Conservation (phyloP, 83 land plant genomes). For the Thuja plicata region DNA sequence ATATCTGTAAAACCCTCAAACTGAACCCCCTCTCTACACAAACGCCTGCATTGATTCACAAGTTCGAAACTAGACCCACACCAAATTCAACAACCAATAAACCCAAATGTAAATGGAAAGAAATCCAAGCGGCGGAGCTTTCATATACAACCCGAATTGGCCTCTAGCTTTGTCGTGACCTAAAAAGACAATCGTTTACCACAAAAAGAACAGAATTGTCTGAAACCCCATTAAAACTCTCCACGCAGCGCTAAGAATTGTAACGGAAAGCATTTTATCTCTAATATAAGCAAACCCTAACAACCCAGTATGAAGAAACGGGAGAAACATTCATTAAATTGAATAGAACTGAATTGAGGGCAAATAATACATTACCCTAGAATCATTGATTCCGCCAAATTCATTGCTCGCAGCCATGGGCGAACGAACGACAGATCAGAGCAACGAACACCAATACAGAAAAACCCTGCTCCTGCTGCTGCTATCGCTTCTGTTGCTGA, state of each 20-base stretch:
- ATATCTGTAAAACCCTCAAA: background rate
- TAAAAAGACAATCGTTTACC: background rate
- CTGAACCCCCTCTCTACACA: background rate
- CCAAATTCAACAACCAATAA: background rate
- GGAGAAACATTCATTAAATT: background rate
- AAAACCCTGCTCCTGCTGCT: background rate
- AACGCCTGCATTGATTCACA: background rate
- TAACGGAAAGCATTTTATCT: background rate
- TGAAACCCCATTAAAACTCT: background rate
- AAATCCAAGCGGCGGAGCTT: background rate
- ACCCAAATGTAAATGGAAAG: background rate
- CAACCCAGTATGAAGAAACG: background rate
- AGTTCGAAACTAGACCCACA: background rate
- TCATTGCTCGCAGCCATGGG: slow-evolving; percentile 61
- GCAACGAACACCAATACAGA: background rate
- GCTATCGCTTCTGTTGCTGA: background rate
- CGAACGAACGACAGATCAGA: background rate
- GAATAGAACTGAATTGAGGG: background rate
- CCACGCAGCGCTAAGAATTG: background rate
- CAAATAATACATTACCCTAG: slow-evolving; percentile 28
- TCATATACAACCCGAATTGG: background rate
- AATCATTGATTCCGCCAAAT: slow-evolving; percentile 42
- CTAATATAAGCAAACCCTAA: background rate
- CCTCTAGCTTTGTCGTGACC: background rate
- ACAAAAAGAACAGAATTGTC: background rate